These are phyloP conservation scores for Boletus sp. DNA, from an alignment of 768 basidiomycete species.

Conservation along the genomic window DNA sequence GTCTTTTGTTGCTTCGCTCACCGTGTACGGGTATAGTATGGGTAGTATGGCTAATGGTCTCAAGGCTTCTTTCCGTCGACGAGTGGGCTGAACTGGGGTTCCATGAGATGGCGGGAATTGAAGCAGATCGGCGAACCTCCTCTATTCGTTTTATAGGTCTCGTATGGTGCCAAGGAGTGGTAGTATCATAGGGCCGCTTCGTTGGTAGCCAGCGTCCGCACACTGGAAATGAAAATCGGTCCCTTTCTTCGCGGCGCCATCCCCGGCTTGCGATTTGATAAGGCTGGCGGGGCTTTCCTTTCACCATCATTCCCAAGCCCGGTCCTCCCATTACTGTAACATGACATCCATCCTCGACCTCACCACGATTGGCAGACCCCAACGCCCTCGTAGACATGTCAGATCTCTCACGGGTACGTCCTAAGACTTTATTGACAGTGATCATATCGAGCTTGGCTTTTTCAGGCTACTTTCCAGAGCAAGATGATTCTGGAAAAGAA, in stretches of 20 bases:
- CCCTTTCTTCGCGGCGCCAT: not conserved
- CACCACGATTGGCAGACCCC: slow-evolving; percentile 56
- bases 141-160: not conserved
- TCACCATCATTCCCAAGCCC: not conserved
- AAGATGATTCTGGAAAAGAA: slow-evolving; percentile 72
- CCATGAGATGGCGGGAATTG: not conserved
- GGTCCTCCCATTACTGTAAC: not conserved
- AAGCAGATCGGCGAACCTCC: not conserved
- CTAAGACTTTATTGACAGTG: not conserved
- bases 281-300: not conserved
- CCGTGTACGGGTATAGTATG: not conserved
- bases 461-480: slow-evolving; percentile 75
- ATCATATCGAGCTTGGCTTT: not conserved
- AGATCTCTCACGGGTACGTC: slow-evolving; percentile 60
- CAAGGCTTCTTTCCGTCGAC: too few relatives aligned
- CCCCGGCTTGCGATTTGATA: not conserved
- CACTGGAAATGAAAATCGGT: not conserved
- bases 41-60: too few relatives aligned
- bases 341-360: slow-evolving; percentile 71
- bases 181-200: too few relatives aligned
- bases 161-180: too few relatives aligned
- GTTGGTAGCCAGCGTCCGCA: not conserved
- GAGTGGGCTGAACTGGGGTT: too few relatives aligned
- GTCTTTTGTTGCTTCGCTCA: not conserved
- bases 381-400: slow-evolving; percentile 58